Base-by-base conservation (phyloP, 345 rosid species). In the Mercurialis annua region DNA sequence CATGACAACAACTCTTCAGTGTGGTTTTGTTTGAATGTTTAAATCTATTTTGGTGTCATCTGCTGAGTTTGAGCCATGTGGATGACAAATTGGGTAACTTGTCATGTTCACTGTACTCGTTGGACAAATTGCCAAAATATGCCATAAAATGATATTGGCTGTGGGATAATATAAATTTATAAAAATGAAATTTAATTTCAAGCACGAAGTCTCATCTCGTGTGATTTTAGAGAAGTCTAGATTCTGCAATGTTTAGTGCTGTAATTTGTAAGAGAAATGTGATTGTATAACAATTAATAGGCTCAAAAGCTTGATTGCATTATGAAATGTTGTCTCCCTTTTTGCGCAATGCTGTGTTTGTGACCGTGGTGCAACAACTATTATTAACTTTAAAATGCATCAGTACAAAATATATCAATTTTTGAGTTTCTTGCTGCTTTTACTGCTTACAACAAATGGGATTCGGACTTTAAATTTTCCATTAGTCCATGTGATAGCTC, bases 401-500 rank as follows among this genome's bases (percentile, higher is more conserved):
- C 8, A 31, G 33, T 23, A 3, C 36, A 58, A 58, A 20, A 11
- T 30, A 64, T 33, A n/a, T n/a, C n/a, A 18, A 4, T 11, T 51
- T 16, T 36, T 10, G 2, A 16, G 51, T 30, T 34, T 14, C 15
- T 66, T 55, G 2, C 36, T 68, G 43, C 42, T 60, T 10, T 16
- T 42, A 38, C 24, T 36, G 62, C 69, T 34, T 36, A 80, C 70
- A n/a, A 75, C 86, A 69, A 88, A 78, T 50, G 71, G 70, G 10
- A 43, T 65, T 29, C 87, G 80, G 70, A 86, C 94, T 27, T 76
- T 80, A 56, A 77, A 67, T 63, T 81, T 84, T 17, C 77, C 82
- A 27, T 79, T 80, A 4, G 80, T 74, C 96, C 92, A 89, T 8
- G 85, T 84, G 18, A 89, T 83, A 16, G 86, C 77, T 31, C 96